Conservation (phyloP, 176 grass and related monocot species). For the Thalia dealbata region DNA sequence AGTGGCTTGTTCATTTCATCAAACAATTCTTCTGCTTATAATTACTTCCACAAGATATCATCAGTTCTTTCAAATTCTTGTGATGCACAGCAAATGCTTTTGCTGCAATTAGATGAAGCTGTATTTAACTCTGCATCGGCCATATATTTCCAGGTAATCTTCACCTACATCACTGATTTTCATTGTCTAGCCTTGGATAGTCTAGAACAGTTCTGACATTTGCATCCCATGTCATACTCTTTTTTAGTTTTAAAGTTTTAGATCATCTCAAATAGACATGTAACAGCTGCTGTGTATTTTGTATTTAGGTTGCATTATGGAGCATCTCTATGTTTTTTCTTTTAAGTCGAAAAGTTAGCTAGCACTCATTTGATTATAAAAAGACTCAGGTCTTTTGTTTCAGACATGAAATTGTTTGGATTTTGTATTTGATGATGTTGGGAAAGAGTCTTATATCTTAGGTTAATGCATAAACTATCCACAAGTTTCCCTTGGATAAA, state of each 20-base stretch:
- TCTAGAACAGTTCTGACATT: neutral
- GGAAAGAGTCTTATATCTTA: neutral
- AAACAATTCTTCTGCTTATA: slow-evolving; percentile 21
- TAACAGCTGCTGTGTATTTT: neutral
- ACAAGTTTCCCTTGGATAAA: neutral
- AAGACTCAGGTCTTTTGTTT: neutral
- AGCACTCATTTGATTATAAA: neutral
- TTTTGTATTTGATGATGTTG: neutral
- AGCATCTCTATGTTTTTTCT: neutral
- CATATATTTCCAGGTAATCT: slow-evolving; percentile 71
- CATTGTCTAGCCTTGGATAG: neutral
- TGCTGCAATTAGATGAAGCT: slow-evolving; percentile 75
- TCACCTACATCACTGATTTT: neutral
- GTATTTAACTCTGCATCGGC: slow-evolving; percentile 76
- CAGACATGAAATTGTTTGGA: neutral
- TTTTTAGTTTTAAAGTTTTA: neutral
- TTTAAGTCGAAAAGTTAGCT: neutral
- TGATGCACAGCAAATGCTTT: slow-evolving; percentile 65
- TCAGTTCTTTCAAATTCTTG: slow-evolving; percentile 25
- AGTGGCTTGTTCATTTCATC: slow-evolving; percentile 71
- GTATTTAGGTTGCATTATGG: neutral
- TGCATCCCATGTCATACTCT: neutral
- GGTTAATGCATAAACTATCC: neutral
- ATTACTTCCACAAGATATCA: slow-evolving; percentile 21
- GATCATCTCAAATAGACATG: neutral